Conservation (phyloP, 2,329 filamentous ascomycete genomes). For the Aspergillus glaucus region DNA sequence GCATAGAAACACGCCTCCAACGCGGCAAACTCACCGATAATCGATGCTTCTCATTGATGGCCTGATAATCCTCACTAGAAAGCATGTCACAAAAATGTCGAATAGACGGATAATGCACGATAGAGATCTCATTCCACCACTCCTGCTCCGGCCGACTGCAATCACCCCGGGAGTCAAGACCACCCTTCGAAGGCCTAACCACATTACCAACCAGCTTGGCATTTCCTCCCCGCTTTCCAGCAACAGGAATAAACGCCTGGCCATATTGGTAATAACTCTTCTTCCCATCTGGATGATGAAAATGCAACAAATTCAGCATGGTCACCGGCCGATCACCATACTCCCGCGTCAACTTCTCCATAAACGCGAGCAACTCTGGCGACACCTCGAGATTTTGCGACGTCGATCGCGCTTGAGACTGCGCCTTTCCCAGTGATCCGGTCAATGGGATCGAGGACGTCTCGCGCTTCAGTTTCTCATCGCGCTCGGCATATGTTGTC, state of each 20-base stretch:
- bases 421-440: slow-evolving; percentile 19
- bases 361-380: slow-evolving; percentile 47
- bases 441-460: slow-evolving; percentile 16
- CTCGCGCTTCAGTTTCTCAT: slow-evolving; percentile 14
- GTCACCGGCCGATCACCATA: slow-evolving; percentile 44
- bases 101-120: slow-evolving; percentile 60
- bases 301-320: slow-evolving; percentile 60
- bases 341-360: slow-evolving; percentile 26
- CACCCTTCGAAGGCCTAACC: slow-evolving; percentile 22
- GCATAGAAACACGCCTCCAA: neutral
- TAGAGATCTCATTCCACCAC: slow-evolving; percentile 58
- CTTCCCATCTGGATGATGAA: slow-evolving; percentile 46
- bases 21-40: slow-evolving; percentile 31
- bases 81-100: slow-evolving; percentile 58
- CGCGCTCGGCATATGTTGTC: slow-evolving; percentile 18
- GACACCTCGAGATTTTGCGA: slow-evolving; percentile 52
- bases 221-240: slow-evolving; percentile 48
- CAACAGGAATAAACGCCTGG: slow-evolving; percentile 39
- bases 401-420: slow-evolving; percentile 16
- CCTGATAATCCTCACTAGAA: slow-evolving; percentile 52
- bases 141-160: slow-evolving; percentile 17
- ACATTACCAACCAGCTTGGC: slow-evolving; percentile 60
- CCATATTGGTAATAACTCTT: slow-evolving; percentile 54
- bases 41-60: slow-evolving; percentile 49
- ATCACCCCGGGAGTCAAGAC: slow-evolving; percentile 19